Base-by-base conservation (phyloP, 495 filamentous ascomycete genomes). In the Trichodelitschia bisporula region DNA sequence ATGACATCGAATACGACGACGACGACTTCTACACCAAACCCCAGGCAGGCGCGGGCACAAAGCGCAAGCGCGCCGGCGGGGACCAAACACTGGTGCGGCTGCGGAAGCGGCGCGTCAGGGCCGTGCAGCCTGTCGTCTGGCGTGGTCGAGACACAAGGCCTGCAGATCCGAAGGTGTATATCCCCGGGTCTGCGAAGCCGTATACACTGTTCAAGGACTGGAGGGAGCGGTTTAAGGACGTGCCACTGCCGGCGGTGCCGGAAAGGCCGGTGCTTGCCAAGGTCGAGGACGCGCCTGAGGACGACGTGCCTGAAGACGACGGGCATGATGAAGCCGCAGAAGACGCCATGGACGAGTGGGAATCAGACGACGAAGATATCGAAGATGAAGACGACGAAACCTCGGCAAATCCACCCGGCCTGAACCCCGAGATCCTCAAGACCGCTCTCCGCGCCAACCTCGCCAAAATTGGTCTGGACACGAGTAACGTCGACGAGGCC, bases 161-260 rank as follows among this genome's bases (percentile, higher is more conserved):
- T 15, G 8, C 9, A 9, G 29, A 21, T 18, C 8, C 15, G 15
- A 16, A 17, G 17, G 10, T 11, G 13, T 12, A 15, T n/a, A 14
- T 19, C 33, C 0, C 26, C 23, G 1, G 15, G 4, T n/a, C 2
- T 6, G 28, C 18, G 4, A 20, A 36, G 23, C 19, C 41, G 3
- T 49, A 42, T 26, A 40, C 49, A 16, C 31, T 53, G 4, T 28
- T 54, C 19, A 43, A 44, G 32, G 40, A 54, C 34, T 54, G 49
- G 49, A 37, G 37, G 30, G 35, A 40, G 23, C 32, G 36, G 2
- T 36, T 37, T 26, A 28, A 34, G 18, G 19, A 38, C 11, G 15
- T 24, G 19, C 29, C 25, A 6, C 36, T 28, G 3, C 9, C 27
- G 5, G 15, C 10, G 27, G 15, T 15, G 11, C 29, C 18, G 18